A percentile compares a stretch with the other conserved stretches of the same genome.
phyloP scores from a whole-genome alignment of 2,329 filamentous ascomycete species.

The Aspergillus ibericus region DNA sequence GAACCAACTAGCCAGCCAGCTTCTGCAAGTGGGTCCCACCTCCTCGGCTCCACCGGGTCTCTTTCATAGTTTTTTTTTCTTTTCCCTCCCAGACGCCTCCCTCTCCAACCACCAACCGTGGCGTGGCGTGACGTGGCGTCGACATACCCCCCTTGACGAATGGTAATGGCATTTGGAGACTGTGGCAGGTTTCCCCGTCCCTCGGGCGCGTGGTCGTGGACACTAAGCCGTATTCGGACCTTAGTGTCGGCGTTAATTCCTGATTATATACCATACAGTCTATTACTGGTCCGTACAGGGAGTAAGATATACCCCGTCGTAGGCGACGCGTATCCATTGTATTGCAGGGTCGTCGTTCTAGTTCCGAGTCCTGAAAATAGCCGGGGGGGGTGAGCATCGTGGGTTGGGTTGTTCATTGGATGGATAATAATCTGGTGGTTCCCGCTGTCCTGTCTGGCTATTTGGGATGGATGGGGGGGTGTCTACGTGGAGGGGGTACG shows the following conservation, averaged over 20 bases:
- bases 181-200: no score
- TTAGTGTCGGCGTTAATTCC: background rate
- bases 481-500: slow-evolving; percentile 1
- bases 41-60: background rate
- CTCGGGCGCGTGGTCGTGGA: background rate
- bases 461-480: background rate
- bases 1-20: background rate
- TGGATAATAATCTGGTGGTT: background rate
- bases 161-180: no score
- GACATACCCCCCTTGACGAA: background rate
- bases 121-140: background rate
- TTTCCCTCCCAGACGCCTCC: no score
- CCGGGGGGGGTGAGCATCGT: no score
- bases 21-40: background rate
- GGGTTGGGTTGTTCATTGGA: background rate
- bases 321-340: no score
- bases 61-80: background rate
- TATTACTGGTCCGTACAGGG: no score
- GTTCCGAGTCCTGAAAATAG: no score
- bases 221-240: background rate
- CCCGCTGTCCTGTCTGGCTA: background rate
- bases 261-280: no score
- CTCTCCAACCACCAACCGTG: background rate
- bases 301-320: no score
- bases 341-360: no score